Evolutionary conservation across 78 protist genomes (phyloP), one percentile per base, ranked within the genome.

Genomic region (Dictyostelium capitatum): DNA sequence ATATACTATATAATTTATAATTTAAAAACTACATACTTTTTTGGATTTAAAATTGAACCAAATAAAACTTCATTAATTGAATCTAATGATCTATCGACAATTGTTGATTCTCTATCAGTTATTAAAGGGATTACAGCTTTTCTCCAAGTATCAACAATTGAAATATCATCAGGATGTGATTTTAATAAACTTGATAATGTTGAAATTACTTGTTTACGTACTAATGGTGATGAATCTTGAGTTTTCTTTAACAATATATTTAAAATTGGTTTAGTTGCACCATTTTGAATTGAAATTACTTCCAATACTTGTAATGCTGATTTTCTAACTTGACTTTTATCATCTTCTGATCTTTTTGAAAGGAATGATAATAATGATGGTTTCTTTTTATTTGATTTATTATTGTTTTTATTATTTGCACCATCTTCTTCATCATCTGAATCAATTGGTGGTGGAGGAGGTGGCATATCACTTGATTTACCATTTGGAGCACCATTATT

Each of bases 261-360:
- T 48, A 62, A 28, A 47, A 56, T 59, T n/a, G 70, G 57, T 65
- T 59, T 80, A 10, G 62, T 46, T 23, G 67, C 53, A 11, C 87
- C 69, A n/a, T 54, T 37, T 30, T 85, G 92, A 6, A 56, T 17
- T 25, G 67, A 54, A 6, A 80, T 19, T 6, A 90, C 89, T 17
- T 90, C 96, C 12, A 92, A 43, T 17, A 80, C 96, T 83, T 92
- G 96, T 15, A 92, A 10, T 12, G 96, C 96, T 23, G 96, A 92
- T 54, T 92, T 92, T 83, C 96, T 78, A 43, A 92, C 96, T 11
- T 47, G 53, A 25, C 78, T 51, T 50, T 92, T 92, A 62, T 92
- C 96, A 80, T 92, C 96, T 6, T 67, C 62, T 5, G 89, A 72
- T 78, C 95, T 82, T 20, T 80, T 79, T 37, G 85, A n/a, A 20